Conservation (phyloP, 2,329 filamentous ascomycete genomes). For the Chaetomium olivaceum region DNA sequence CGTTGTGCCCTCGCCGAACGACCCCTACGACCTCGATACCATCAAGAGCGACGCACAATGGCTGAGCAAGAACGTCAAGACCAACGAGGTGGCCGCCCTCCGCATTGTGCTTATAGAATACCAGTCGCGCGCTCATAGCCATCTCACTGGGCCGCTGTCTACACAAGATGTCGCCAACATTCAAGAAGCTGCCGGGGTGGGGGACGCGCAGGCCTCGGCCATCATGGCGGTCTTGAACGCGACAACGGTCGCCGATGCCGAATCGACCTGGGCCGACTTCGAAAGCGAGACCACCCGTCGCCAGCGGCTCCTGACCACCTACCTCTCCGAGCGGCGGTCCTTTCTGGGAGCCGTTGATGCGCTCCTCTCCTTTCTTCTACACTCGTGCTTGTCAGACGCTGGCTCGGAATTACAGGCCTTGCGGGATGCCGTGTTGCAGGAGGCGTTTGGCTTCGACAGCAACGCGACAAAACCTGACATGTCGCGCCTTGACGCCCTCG, state of each 20-base stretch:
- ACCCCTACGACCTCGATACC: slow-evolving; percentile 70
- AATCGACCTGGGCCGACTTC: slow-evolving; percentile 60
- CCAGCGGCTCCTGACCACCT: slow-evolving; percentile 68
- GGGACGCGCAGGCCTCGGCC: slow-evolving; percentile 58
- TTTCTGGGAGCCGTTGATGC: slow-evolving; percentile 66
- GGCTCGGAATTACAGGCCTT: slow-evolving; percentile 27
- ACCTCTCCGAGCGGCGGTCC: slow-evolving; percentile 69
- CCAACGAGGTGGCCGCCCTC: slow-evolving; percentile 81
- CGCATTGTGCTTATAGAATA: slow-evolving; percentile 80
- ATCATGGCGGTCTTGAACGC: slow-evolving; percentile 56
- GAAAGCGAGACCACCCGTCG: slow-evolving; percentile 63
- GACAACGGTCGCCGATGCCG: slow-evolving; percentile 50
- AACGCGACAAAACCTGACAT: slow-evolving; percentile 18
- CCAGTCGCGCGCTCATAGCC: slow-evolving; percentile 73
- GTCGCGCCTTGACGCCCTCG: slow-evolving; percentile 45
- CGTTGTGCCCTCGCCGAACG: slow-evolving; percentile 66
- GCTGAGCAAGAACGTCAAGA: slow-evolving; percentile 74
- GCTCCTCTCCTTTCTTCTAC: slow-evolving; percentile 52
- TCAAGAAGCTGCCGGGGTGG: slow-evolving; percentile 69
- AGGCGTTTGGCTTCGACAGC: slow-evolving; percentile 31
- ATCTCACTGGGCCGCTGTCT: slow-evolving; percentile 71
- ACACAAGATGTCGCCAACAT: slow-evolving; percentile 76
- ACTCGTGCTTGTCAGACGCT: slow-evolving; percentile 35
- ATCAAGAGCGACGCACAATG: slow-evolving; percentile 85
- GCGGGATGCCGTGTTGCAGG: slow-evolving; percentile 27